Conservation (phyloP, 768 basidiomycete species). For the Suillus weaverae region DNA sequence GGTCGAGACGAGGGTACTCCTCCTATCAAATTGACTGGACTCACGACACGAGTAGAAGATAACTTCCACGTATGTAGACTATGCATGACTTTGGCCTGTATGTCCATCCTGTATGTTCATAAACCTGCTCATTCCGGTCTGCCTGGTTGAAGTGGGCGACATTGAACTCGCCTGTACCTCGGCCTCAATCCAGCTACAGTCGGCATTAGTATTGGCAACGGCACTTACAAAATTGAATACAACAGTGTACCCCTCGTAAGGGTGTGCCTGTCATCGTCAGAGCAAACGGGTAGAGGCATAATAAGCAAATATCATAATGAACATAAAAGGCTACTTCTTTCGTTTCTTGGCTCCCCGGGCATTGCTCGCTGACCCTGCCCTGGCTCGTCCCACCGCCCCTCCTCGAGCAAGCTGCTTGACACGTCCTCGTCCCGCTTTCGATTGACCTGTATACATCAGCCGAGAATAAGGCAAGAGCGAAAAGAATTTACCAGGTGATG, state of each 20-base stretch:
- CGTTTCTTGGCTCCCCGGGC: slow-evolving; percentile 31
- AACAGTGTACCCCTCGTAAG: not conserved
- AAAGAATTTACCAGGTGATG: slow-evolving; percentile 53
- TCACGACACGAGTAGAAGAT: not conserved
- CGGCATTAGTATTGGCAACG: not conserved
- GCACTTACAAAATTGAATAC: not conserved
- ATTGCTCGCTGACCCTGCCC: slow-evolving; percentile 23
- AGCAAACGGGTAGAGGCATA: not conserved
- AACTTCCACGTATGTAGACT: not conserved
- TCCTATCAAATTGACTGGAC: not conserved
- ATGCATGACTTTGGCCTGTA: not conserved
- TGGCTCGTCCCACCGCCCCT: slow-evolving; percentile 23
- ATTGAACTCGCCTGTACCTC: not conserved
- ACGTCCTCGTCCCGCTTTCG: slow-evolving; percentile 26
- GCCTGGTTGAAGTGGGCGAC: not conserved
- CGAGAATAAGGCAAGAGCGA: slow-evolving; percentile 10
- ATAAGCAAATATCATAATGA: slow-evolving; percentile 3
- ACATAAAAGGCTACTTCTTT: slow-evolving; percentile 27
- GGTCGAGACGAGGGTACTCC: not conserved
- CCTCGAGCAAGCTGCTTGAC: slow-evolving; percentile 27
- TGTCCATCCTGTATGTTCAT: not conserved
- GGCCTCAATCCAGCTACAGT: not conserved
- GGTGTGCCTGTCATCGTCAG: not conserved
- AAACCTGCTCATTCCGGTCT: not conserved
- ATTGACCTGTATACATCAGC: slow-evolving; percentile 19